Conservation (phyloP, 1,284 basidiomycete species). For the Xerocomus minutiporus region DNA sequence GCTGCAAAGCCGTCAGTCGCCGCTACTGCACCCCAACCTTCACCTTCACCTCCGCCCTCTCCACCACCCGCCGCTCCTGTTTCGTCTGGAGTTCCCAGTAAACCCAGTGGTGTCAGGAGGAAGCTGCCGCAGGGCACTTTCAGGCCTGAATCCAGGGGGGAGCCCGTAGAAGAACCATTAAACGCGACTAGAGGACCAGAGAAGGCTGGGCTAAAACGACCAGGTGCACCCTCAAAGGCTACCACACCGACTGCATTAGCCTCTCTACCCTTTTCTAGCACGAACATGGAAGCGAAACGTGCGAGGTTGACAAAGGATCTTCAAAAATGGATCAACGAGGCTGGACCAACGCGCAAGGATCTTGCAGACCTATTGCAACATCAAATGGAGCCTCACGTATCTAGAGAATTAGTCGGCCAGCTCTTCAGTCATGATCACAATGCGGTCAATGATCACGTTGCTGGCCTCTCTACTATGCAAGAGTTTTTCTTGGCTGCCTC, state of each 20-base stretch:
- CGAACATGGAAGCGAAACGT: slow-evolving; percentile 71
- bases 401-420: slow-evolving; percentile 70
- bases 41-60: slow-evolving; percentile 31
- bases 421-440: slow-evolving; percentile 97
- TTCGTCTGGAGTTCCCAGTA: slow-evolving; percentile 39
- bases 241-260: slow-evolving; percentile 30
- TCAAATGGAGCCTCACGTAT: slow-evolving; percentile 87
- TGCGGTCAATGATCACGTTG: slow-evolving; percentile 89
- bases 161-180: slow-evolving; percentile 46
- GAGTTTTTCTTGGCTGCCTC: slow-evolving; percentile 68
- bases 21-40: slow-evolving; percentile 11
- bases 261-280: slow-evolving; percentile 60
- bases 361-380: slow-evolving; percentile 81
- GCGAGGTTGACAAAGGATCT: slow-evolving; percentile 76
- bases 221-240: slow-evolving; percentile 37
- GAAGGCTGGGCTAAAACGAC: slow-evolving; percentile 53
- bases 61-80: slow-evolving; percentile 33
- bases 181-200: slow-evolving; percentile 37
- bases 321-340: slow-evolving; percentile 79
- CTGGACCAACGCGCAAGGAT: slow-evolving; percentile 79
- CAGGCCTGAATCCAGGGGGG: slow-evolving; percentile 60
- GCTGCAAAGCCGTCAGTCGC: slow-evolving; percentile 20
- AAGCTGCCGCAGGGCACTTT: slow-evolving; percentile 63
- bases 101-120: slow-evolving; percentile 60
- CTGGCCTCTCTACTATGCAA: slow-evolving; percentile 68